These are phyloP conservation scores for Adansonia madagascariensis DNA, from an alignment of 441 rosid species.

Conservation along the genomic window DNA sequence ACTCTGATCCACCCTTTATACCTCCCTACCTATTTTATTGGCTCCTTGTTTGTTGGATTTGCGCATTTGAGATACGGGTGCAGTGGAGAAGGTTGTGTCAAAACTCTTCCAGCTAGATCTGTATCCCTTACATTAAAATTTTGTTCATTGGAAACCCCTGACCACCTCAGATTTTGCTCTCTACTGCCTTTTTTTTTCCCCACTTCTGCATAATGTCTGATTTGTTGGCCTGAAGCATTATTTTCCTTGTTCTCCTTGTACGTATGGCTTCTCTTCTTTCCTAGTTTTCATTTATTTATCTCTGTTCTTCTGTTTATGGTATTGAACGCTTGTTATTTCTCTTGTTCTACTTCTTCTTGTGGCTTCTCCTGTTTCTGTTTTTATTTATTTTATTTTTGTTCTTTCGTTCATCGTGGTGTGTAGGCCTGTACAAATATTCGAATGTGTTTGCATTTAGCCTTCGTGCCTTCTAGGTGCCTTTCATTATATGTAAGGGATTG, in stretches of 20 bases:
- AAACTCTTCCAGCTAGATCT: not conserved
- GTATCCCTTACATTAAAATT: not conserved
- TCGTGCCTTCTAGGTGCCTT: not conserved
- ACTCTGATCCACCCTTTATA: not conserved
- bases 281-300: slow-evolving; percentile 1
- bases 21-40: not conserved
- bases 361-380: not conserved
- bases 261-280: not conserved
- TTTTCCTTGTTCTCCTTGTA: not conserved
- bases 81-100: not conserved
- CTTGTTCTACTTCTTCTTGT: not conserved
- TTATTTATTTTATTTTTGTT: not conserved
- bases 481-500: not conserved
- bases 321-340: not conserved
- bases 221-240: slow-evolving; percentile 12
- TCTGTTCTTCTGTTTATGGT: not conserved
- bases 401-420: not conserved
- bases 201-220: slow-evolving; percentile 8
- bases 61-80: not conserved
- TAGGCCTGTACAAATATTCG: not conserved
- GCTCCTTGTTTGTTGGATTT: slow-evolving; percentile 14
- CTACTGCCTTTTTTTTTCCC: not conserved
- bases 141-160: slow-evolving; percentile 10
- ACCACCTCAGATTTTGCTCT: slow-evolving; percentile 7
- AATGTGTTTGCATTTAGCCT: slow-evolving; percentile 9